Base-by-base conservation (phyloP, 164 flowering plant species). In the Warburgia ugandensis region DNA sequence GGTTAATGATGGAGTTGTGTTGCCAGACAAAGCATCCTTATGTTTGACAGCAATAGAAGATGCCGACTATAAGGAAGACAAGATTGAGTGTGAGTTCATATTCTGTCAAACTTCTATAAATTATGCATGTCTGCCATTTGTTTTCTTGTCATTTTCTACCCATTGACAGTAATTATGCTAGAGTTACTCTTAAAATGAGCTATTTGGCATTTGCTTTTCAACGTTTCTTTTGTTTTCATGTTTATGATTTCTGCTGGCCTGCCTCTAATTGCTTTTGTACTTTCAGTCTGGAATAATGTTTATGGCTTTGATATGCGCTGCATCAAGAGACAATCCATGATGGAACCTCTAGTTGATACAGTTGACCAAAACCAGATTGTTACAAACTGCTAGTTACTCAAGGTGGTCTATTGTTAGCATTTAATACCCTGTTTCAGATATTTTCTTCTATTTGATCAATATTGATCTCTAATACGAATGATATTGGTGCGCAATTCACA, bases 271-370 rank as follows among this genome's bases (percentile, higher is more conserved):
- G n/a, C 8, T 8, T 39, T 56, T 17, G 22, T 49, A 32, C 21
- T n/a, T n/a, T n/a, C 79, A 92, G 98, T 88, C 71, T 92, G 99
- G 99, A 79, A 88, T 37, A 70, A 65, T 68, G 96, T 92, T 1
- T 92, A 92, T 64, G 96, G 99, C 57, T 92, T 92, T 48, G 81
- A 92, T 76, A 92, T 92, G 99, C 79, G 87, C 66, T 86, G 96
- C 74, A 88, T 92, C 60, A 84, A 74, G 75, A 88, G 88, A 71
- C 91, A 86, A 69, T 72, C 99, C 26, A 77, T 88, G 75, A 72
- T 69, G 73, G 99, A 92, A 63, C 99, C 99, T 52, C 95, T 92
- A 61, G 96, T 92, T 44, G 99, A 92, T 72, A 82, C 82, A 43
- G 95, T 88, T 53, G 94, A 92, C 51, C 84, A 77, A 66, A 82